Evolutionary conservation across 495 filamentous ascomycete species (phyloP).

Genomic region (Hypoxylon rickii): DNA sequence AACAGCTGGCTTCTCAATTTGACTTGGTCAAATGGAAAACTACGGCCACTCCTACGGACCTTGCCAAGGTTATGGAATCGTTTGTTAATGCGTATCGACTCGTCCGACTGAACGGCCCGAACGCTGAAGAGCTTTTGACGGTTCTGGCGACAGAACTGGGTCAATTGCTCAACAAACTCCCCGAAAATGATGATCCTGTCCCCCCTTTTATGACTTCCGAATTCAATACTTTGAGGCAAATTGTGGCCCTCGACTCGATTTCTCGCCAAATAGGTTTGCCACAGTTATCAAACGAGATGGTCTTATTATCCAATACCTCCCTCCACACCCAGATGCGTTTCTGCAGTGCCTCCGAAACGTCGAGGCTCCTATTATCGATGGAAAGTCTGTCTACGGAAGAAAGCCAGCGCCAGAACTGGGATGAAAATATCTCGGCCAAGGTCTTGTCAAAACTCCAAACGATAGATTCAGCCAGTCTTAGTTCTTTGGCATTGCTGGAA

Average conservation of each 20-base stretch:
- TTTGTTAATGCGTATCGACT: constrained; percentile 56
- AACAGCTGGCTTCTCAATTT: constrained; percentile 73
- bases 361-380: constrained; percentile 45
- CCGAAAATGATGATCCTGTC: constrained; percentile 44
- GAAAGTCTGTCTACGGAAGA: constrained; percentile 48
- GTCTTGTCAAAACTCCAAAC: constrained; percentile 61
- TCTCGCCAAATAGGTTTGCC: constrained; percentile 16
- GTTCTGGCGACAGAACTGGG: constrained; percentile 62
- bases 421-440: constrained; percentile 57
- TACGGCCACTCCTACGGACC: constrained; percentile 46
- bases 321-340: constrained; percentile 52
- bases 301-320: constrained; percentile 52
- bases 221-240: constrained; percentile 71
- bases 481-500: constrained; percentile 67
- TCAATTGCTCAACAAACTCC: constrained; percentile 54
- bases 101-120: constrained; percentile 48
- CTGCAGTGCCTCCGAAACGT: constrained; percentile 41
- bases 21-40: constrained; percentile 63
- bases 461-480: constrained; percentile 58
- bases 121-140: constrained; percentile 51
- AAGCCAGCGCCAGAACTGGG: constrained; percentile 49
- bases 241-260: constrained; percentile 52
- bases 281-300: constrained; percentile 36
- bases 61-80: constrained; percentile 54
- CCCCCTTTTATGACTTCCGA: constrained; percentile 61